Evolutionary conservation across 257 asterid genomes (phyloP).

Genomic region (Penstemon newberryi): DNA sequence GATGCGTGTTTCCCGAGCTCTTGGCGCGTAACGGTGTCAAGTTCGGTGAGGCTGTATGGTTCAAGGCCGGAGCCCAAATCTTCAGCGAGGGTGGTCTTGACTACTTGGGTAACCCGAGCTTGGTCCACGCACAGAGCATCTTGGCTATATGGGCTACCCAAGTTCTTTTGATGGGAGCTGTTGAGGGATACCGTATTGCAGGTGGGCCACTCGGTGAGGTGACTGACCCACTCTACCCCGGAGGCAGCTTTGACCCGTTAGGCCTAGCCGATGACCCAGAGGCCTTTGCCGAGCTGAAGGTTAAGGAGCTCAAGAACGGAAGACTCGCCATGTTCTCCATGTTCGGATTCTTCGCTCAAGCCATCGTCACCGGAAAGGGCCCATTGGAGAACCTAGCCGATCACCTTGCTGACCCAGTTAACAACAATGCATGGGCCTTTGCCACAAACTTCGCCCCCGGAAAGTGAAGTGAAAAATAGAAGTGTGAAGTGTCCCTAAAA

Average conservation of each 20-base stretch:
- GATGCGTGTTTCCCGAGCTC: slow-evolving; percentile 79
- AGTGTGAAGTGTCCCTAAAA: not conserved
- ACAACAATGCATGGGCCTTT: slow-evolving; percentile 63
- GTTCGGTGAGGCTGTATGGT: slow-evolving; percentile 80
- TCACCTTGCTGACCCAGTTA: slow-evolving; percentile 60
- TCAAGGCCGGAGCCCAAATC: slow-evolving; percentile 75
- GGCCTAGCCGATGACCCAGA: slow-evolving; percentile 63
- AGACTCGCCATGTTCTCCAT: slow-evolving; percentile 67
- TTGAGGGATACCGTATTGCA: slow-evolving; percentile 72
- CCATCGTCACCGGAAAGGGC: slow-evolving; percentile 62
- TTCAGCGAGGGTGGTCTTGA: slow-evolving; percentile 73
- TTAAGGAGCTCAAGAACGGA: slow-evolving; percentile 60
- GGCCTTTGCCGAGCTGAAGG: slow-evolving; percentile 64
- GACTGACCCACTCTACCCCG: slow-evolving; percentile 55
- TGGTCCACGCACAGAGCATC: slow-evolving; percentile 77
- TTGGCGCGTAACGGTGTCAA: slow-evolving; percentile 73
- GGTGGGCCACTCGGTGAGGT: slow-evolving; percentile 61
- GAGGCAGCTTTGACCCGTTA: slow-evolving; percentile 63
- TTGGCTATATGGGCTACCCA: slow-evolving; percentile 77
- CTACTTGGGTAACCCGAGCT: slow-evolving; percentile 75
- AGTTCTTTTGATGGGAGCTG: slow-evolving; percentile 67
- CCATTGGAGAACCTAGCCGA: slow-evolving; percentile 72
- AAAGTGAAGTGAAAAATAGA: slow-evolving; percentile 31
- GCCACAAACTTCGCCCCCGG: slow-evolving; percentile 61
- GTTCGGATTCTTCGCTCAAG: slow-evolving; percentile 69